Base-by-base conservation (phyloP, 805 yeast genomes). In the Sugiyamaella chiloensis region DNA sequence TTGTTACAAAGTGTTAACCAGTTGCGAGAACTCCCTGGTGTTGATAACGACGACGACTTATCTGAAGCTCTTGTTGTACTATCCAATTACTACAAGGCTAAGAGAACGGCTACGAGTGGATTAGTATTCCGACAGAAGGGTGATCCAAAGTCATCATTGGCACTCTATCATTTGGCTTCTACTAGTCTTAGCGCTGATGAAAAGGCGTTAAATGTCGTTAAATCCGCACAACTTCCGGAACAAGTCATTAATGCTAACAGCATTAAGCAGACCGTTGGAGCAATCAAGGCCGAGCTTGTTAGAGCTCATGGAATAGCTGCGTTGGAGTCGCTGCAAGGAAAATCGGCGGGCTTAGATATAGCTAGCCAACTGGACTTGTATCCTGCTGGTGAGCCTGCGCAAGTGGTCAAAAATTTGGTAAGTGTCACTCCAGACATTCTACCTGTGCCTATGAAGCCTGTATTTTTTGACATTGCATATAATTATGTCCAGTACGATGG, bases 21-120 rank as follows among this genome's bases (percentile, higher is more conserved):
- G 54, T 66, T 88, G 40, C 72, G 76, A 59, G 96, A 88, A 51
- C 73, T 93, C 44, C 96, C 97, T 0, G 98, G 98, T 72, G 96
- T 91, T 16, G 81, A 85, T 60, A 86, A 87, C 45, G 96, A 88
- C 61, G 93, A 85, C 45, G 81, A 75, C 19, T 72, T 91, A 46
- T 63, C 70, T 52, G 66, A 68, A 5, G 77, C 83, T 6, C 69
- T 93, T 37, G 73, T 70, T 9, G 56, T 73, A 12, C 66, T 87
- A 56, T 67, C 69, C 24, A 59, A 61, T 6, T 79, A 70, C 52
- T 85, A 75, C 63, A 57, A 60, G n/a, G 66, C 75, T 31, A 56
- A 65, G 43, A 78, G 78, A 55, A 58, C 72, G 11, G 56, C 66
- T 24, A 62, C 69, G 16, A 59, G 84, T 16, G 78, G 82, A 23